phyloP scores from a whole-genome alignment of 257 asterid genomes.

The Ilex aquifolium region DNA sequence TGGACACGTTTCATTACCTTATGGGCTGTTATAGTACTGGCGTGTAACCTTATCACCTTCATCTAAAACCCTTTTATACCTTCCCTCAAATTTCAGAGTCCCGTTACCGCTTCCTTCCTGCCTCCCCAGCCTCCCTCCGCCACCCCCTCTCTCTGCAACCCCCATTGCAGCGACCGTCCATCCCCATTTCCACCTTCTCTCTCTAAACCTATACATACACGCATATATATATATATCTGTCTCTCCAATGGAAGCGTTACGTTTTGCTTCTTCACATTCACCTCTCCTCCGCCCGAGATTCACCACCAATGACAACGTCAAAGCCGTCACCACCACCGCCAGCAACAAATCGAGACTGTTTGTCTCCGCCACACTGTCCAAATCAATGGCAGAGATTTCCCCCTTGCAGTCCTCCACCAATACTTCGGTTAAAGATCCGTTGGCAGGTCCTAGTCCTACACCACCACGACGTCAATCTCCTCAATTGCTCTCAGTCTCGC shows the following conservation, averaged over 20 bases:
- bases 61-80: too few species aligned
- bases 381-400: slow-evolving; percentile 21
- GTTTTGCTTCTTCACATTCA: slow-evolving; percentile 32
- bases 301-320: slow-evolving; percentile 18
- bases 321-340: slow-evolving; percentile 18
- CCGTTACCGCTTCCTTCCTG: background rate
- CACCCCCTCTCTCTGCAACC: too few species aligned
- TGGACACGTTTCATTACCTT: too few species aligned
- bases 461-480: slow-evolving; percentile 17
- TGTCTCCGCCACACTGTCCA: slow-evolving; percentile 28
- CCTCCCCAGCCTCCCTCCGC: background rate
- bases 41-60: too few species aligned
- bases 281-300: slow-evolving; percentile 25
- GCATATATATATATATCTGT: too few species aligned
- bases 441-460: background rate
- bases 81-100: too few species aligned
- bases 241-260: slow-evolving; percentile 43
- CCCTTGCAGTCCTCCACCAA: slow-evolving; percentile 17
- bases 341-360: slow-evolving; percentile 6
- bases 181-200: too few species aligned
- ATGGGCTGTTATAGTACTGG: too few species aligned
- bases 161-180: too few species aligned
- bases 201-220: background rate
- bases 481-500: slow-evolving; percentile 36
- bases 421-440: slow-evolving; percentile 9